phyloP scores from a whole-genome alignment of 2,329 filamentous ascomycete genomes.

The Fulvia fulva region DNA sequence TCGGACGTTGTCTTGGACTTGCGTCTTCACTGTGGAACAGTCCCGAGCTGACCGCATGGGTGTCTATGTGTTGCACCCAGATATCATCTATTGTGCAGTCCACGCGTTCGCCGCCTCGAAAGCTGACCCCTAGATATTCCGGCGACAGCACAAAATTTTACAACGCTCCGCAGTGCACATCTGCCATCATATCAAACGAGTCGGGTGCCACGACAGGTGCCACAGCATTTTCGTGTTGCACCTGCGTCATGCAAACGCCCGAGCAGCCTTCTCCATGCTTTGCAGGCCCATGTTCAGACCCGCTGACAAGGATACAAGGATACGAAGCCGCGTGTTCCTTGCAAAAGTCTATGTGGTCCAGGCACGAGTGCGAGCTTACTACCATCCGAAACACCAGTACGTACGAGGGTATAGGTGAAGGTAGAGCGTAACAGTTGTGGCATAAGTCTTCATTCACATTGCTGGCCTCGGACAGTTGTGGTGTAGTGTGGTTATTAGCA shows the following conservation, averaged over 20 bases:
- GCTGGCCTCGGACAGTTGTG: neutral
- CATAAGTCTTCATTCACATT: neutral
- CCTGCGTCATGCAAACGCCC: slow-evolving; percentile 7
- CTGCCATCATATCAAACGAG: neutral
- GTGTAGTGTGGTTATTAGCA: neutral
- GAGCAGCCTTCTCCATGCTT: neutral
- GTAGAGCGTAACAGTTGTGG: neutral
- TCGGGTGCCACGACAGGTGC: neutral
- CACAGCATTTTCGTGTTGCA: neutral
- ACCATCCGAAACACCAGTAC: neutral
- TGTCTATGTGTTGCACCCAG: neutral
- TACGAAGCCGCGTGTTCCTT: neutral
- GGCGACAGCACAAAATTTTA: neutral
- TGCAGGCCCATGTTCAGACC: neutral
- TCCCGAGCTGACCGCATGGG: neutral
- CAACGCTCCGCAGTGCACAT: neutral
- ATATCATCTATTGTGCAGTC: neutral
- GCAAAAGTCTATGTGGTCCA: neutral
- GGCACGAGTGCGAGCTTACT: neutral
- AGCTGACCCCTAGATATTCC: neutral
- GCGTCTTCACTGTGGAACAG: neutral
- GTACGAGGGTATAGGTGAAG: neutral
- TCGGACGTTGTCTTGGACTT: neutral
- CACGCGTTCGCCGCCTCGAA: neutral
- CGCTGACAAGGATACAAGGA: neutral